Conservation (phyloP, 2,329 filamentous ascomycete genomes). For the Magnaporthiopsis incrustans region DNA sequence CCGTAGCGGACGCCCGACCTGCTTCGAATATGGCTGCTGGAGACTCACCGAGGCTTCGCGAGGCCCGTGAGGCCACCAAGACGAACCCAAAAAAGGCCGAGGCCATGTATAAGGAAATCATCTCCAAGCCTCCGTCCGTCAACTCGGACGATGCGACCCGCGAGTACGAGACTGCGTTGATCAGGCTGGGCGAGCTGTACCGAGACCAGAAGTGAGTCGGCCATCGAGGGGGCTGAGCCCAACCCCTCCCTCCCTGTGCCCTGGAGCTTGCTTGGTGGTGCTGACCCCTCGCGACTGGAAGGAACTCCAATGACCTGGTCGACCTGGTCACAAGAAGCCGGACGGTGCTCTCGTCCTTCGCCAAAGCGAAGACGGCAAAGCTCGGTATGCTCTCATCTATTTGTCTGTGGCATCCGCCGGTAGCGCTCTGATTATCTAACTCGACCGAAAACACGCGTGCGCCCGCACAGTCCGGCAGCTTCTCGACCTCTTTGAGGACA, state of each 20-base stretch:
- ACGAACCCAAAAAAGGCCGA: constrained; percentile 78
- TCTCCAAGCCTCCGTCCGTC: constrained; percentile 74
- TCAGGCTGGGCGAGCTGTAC: constrained; percentile 87
- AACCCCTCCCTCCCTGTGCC: constrained; percentile 6
- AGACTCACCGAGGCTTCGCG: constrained; percentile 64
- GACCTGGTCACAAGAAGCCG: constrained; percentile 85
- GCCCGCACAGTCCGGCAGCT: constrained; percentile 75
- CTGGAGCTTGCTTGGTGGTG: constrained; percentile 6
- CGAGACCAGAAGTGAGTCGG: constrained; percentile 68
- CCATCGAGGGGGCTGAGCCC: neutral
- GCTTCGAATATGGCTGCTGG: constrained; percentile 41
- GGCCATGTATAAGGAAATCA: constrained; percentile 79
- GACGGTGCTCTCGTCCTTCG: constrained; percentile 87
- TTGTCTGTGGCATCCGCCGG: neutral
- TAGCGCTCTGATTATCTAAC: neutral
- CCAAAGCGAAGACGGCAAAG: constrained; percentile 98
- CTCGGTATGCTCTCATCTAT: constrained; percentile 56
- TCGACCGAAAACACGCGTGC: neutral
- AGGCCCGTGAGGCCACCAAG: constrained; percentile 79
- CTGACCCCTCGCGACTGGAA: constrained; percentile 22
- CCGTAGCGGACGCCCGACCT: neutral
- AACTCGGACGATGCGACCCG: constrained; percentile 77
- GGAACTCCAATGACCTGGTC: constrained; percentile 76
- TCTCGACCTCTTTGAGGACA: constrained; percentile 87
- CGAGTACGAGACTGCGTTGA: constrained; percentile 84